phyloP scores from a whole-genome alignment of 2,329 filamentous ascomycete genomes.

The Fusarium ramigenum region DNA sequence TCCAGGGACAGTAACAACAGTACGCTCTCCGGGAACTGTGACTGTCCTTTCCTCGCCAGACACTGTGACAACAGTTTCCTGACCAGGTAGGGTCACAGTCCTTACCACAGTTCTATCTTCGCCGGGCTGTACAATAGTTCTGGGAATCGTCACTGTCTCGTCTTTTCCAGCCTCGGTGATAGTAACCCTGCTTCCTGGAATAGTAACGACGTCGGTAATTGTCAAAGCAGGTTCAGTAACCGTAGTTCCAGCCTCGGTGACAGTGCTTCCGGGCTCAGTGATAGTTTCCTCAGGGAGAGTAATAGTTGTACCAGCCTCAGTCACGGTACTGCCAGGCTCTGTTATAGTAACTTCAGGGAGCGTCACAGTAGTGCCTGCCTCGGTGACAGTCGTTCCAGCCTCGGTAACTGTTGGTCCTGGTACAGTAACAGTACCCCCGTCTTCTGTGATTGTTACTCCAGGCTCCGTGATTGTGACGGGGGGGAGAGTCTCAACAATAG shows the following conservation, averaged over 20 bases:
- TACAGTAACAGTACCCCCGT: conserved; percentile 5
- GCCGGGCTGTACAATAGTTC: conserved; percentile 25
- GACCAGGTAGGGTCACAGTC: conserved; percentile 40
- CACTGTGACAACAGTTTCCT: conserved; percentile 34
- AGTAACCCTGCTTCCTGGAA: conserved; percentile 25
- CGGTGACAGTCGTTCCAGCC: conserved; percentile 13
- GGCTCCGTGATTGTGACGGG: conserved; percentile 17
- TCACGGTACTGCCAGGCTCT: conserved; percentile 1
- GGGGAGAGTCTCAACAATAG: background rate
- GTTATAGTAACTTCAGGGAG: conserved; percentile 1
- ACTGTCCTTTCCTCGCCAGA: conserved; percentile 37
- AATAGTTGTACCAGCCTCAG: conserved; percentile 7
- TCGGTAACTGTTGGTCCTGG: conserved; percentile 17
- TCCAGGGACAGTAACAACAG: conserved; percentile 34
- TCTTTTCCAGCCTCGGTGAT: conserved; percentile 16
- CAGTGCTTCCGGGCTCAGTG: conserved; percentile 7
- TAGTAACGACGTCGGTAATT: conserved; percentile 21
- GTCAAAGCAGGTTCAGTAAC: conserved; percentile 18
- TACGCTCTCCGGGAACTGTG: conserved; percentile 39
- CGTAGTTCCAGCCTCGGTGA: conserved; percentile 9
- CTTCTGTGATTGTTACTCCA: conserved; percentile 17
- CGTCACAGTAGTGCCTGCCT: conserved; percentile 9
- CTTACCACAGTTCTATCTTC: conserved; percentile 23
- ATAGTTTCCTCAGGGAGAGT: conserved; percentile 8
- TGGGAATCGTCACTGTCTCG: conserved; percentile 26